These are phyloP conservation scores for Serpula lacrymans DNA, from an alignment of 768 basidiomycete genomes.

Conservation along the genomic window DNA sequence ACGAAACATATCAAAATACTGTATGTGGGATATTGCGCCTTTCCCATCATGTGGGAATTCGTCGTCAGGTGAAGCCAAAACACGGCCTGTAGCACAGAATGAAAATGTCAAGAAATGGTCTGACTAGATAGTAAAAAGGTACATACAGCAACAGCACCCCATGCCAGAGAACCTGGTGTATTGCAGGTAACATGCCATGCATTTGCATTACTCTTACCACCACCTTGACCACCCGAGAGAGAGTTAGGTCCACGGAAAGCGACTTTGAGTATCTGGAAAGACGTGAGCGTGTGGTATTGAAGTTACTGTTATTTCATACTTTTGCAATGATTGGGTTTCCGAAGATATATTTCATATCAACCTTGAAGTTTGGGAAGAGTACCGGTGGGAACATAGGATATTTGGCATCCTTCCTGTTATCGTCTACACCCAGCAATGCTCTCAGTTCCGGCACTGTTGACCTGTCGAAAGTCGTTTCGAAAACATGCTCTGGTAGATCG, in stretches of 20 bases:
- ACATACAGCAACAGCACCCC: background rate
- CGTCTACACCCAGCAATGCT: background rate
- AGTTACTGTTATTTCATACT: background rate
- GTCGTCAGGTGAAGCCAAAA: slow-evolving; percentile 4
- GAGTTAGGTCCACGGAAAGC: slow-evolving; percentile 2
- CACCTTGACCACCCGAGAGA: background rate
- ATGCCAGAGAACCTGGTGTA: slow-evolving; percentile 4
- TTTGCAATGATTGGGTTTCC: background rate
- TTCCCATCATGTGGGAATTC: background rate
- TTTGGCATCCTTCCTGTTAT: background rate
- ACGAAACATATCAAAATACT: background rate
- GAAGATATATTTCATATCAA: slow-evolving; percentile 3
- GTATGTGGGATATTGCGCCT: background rate
- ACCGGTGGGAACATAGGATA: background rate
- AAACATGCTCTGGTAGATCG: slow-evolving; percentile 1
- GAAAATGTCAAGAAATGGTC: background rate
- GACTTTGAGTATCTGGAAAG: slow-evolving; percentile 5
- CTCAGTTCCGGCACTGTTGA: background rate
- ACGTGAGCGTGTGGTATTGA: background rate
- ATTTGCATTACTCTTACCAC: background rate
- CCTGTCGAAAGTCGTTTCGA: background rate
- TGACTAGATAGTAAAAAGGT: background rate
- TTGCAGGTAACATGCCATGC: background rate
- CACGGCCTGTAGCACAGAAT: background rate
- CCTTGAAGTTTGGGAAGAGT: slow-evolving; percentile 1